Evolutionary conservation across 495 filamentous ascomycete genomes (phyloP), one percentile per base, ranked within the genome.

Genomic region (Annulohypoxylon moriforme): DNA sequence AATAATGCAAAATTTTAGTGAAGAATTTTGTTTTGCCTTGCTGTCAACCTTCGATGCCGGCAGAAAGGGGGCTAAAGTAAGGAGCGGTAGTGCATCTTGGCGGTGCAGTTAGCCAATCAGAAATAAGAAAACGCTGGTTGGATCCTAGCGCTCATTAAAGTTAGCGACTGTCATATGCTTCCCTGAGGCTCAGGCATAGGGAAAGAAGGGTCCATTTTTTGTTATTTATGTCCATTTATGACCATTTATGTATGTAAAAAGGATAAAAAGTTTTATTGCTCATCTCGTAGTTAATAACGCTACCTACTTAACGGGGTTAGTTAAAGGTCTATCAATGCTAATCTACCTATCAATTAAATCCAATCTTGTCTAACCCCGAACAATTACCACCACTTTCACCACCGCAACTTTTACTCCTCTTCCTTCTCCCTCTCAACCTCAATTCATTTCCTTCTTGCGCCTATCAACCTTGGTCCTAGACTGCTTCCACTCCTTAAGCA

Each of bases 401-500:
- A 57, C 40, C 40, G 56, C 55, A 50, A 63, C 56, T 67, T 67
- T 59, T 56, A 33, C 57, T 64, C 50, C 55, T 73, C 53, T 53
- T 67, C 50, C 24, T 50, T 40, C 44, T 68, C 60, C 52, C 46
- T 65, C 59, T 61, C 57, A 69, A 56, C 52, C 52, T 56, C 31
- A 24, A 53, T 20, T 25, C 24, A 20, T 64, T 53, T 58, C 57
- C 57, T 13, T 56, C 40, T 16, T 36, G 34, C 13, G 61, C 49
- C 36, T 65, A 49, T 60, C 44, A 59, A 52, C 24, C 40, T 33
- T 20, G 59, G 27, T 27, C 60, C 56, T 61, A 61, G 71, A 61
- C 61, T 72, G 76, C 72, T 75, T 77, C 64, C 76, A 77, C 74
- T 77, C 76, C 76, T 77, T 77, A 69, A 77, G 76, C 76, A 60